Base-by-base conservation (phyloP, 768 basidiomycete species). In the Naganishia randhawae region DNA sequence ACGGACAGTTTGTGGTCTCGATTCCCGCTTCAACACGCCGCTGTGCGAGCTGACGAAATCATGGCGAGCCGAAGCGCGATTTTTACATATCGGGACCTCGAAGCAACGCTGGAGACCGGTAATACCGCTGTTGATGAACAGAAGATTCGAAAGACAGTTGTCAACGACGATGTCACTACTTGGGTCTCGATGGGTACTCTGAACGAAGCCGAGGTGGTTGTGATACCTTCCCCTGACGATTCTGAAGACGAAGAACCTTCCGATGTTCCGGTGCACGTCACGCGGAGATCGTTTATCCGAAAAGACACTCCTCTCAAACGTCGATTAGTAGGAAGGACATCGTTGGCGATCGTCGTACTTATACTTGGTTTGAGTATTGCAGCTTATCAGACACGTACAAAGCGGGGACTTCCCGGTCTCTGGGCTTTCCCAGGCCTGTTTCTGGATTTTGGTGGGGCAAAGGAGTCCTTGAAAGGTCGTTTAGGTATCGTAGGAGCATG, bases 11-110 rank as follows among this genome's bases (percentile, higher is more conserved):
- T 81, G 3, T 73, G 75, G 70, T 35, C 37, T 0, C 37, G 70
- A 22, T 76, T 73, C 65, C 80, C 80, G 0, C 77, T 72, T 64
- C 73, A 74, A 52, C 73, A 75, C 17, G 62, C 70, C 4, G 67
- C 51, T 0, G 72, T 81, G 19, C 63, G 72, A 1, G 76, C 76
- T 14, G 55, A 32, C 31, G 78, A 81, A 42, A 72, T 81, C 50
- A 71, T 81, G 75, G 78, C 77, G 8, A 42, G 54, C 8, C 69
- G 71, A 8, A 77, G 76, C 65, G 74, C 75, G 10, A 74, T 80
- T 0, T 65, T 53, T 22, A 79, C 74, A 42, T 81, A 79, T 70
- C 65, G 35, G 8, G 57, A 61, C n/a, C 37, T 61, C 35, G 57
- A 61, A 41, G 39, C n/a, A 22, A 35, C 22, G 14, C 27, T 61